Evolutionary conservation across 108 stramenopile genomes (phyloP).

Genomic region (Cyclostephanos invisitatus): DNA sequence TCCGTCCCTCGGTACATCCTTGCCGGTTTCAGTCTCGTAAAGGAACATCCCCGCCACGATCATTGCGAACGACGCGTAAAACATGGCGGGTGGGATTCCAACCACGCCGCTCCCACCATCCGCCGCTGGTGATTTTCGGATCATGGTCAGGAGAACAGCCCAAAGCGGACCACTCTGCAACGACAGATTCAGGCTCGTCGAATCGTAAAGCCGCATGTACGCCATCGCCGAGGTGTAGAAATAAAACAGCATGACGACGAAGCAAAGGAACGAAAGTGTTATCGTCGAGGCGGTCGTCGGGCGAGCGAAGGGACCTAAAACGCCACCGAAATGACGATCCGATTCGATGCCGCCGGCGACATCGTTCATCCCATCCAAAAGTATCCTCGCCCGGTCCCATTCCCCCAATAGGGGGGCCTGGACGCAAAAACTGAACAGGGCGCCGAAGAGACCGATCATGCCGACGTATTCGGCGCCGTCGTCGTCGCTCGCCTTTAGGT

Average conservation of each 20-base stretch:
- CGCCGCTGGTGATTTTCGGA: constrained; percentile 7
- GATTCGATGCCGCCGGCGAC: background rate
- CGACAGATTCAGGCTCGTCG: constrained; percentile 73
- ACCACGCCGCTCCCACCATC: background rate
- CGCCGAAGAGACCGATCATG: constrained; percentile 76
- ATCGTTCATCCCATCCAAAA: background rate
- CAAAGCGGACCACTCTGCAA: constrained; percentile 69
- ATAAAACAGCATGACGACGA: constrained; percentile 53
- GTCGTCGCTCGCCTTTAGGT: constrained; percentile 48
- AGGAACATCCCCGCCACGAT: constrained; percentile 35
- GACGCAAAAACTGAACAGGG: constrained; percentile 45
- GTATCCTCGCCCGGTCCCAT: constrained; percentile 19
- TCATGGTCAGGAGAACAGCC: constrained; percentile 66
- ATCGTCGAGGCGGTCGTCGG: background rate
- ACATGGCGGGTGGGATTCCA: constrained; percentile 21
- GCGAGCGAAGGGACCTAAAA: background rate
- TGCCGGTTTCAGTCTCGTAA: constrained; percentile 27
- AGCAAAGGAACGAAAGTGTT: constrained; percentile 3
- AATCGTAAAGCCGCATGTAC: constrained; percentile 68
- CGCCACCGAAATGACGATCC: background rate
- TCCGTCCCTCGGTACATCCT: background rate
- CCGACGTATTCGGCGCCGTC: constrained; percentile 75
- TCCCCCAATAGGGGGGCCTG: constrained; percentile 50
- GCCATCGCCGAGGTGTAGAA: constrained; percentile 61
- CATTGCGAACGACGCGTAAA: constrained; percentile 37